These are phyloP conservation scores for Pyrenophora seminiperda DNA, from an alignment of 2,329 filamentous ascomycete species.

Conservation along the genomic window DNA sequence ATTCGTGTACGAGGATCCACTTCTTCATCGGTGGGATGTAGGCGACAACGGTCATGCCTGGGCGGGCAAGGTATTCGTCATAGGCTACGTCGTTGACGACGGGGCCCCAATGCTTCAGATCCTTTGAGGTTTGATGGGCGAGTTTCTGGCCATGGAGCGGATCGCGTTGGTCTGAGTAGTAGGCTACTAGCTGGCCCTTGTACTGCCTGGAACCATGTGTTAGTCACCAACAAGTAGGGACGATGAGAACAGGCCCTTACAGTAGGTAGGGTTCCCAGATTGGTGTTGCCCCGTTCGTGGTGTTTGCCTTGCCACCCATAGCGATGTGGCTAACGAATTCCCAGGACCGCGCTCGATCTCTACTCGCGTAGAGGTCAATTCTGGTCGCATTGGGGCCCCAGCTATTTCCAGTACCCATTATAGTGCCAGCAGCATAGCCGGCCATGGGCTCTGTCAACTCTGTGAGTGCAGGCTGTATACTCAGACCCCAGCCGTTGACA, in stretches of 20 bases:
- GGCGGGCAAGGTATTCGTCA: conserved; percentile 23
- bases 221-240: not conserved
- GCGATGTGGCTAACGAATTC: conserved; percentile 32
- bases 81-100: conserved; percentile 31
- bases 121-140: conserved; percentile 25
- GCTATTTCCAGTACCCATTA: conserved; percentile 52
- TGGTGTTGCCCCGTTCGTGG: conserved; percentile 28
- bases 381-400: conserved; percentile 54
- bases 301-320: conserved; percentile 22
- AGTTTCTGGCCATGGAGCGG: conserved; percentile 33
- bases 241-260: conserved; percentile 1
- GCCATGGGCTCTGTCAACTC: conserved; percentile 23
- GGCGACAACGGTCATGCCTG: conserved; percentile 31
- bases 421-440: conserved; percentile 26
- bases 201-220: conserved; percentile 17
- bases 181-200: conserved; percentile 24
- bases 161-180: conserved; percentile 37
- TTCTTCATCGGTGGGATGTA: conserved; percentile 27
- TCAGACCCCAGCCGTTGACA: conserved; percentile 66
- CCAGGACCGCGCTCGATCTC: conserved; percentile 25
- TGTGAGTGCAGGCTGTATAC: conserved; percentile 51
- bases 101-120: conserved; percentile 30
- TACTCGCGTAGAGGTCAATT: conserved; percentile 32
- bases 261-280: conserved; percentile 34
- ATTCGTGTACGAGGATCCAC: conserved; percentile 32